A percentile compares a stretch with the other conserved stretches of the same genome.
These are phyloP conservation scores for Cardamine chenopodiifolia DNA, from an alignment of 345 rosid genomes.

Conservation along the genomic window DNA sequence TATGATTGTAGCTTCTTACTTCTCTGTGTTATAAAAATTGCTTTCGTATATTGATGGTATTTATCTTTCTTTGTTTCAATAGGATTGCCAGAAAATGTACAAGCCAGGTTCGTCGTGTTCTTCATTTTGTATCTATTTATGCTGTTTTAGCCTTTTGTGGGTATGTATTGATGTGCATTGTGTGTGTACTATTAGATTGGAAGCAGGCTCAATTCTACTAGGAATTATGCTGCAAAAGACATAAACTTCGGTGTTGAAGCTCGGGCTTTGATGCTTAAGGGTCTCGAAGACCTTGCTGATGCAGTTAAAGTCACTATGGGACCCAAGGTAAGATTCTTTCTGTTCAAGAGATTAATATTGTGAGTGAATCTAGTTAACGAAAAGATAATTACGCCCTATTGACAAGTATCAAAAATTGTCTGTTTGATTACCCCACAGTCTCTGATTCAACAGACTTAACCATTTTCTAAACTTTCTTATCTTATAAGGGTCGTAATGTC, in stretches of 20 bases:
- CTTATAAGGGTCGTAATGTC: constrained; percentile 80
- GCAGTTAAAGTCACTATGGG: constrained; percentile 78
- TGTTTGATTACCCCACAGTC: neutral
- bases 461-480: too few relatives aligned
- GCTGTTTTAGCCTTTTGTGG: neutral
- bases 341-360: neutral
- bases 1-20: neutral
- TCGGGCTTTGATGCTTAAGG: constrained; percentile 68
- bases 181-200: constrained; percentile 54
- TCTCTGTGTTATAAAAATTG: neutral
- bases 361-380: neutral
- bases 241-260: constrained; percentile 67
- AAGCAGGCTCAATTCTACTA: constrained; percentile 65
- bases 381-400: neutral
- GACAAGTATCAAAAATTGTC: neutral
- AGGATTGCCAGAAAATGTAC: constrained; percentile 63
- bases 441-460: neutral
- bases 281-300: constrained; percentile 72
- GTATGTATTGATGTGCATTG: neutral
- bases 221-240: constrained; percentile 71
- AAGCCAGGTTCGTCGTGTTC: constrained; percentile 56
- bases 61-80: constrained; percentile 17
- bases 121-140: neutral
- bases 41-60: neutral
- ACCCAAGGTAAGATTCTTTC: constrained; percentile 53